A percentile compares a stretch with the other conserved stretches of the same genome.
Evolutionary conservation across 805 yeast genomes (phyloP).

Genomic region (Debaryomyces hansenii): DNA sequence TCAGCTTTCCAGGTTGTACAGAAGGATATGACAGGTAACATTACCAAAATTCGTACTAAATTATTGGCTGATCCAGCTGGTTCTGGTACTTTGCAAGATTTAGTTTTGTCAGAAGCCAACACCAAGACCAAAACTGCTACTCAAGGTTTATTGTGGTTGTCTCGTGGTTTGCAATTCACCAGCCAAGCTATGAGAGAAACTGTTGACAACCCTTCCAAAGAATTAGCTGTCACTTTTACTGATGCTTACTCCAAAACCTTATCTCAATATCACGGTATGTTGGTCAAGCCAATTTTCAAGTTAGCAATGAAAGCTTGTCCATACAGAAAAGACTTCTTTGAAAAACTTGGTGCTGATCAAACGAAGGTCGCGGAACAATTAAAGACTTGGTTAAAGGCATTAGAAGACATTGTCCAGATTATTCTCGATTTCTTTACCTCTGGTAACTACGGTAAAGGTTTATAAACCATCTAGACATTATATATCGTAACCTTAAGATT

Average conservation of each 20-base stretch:
- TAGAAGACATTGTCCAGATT: slow-evolving; percentile 70
- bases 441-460: slow-evolving; percentile 88
- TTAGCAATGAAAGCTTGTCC: slow-evolving; percentile 96
- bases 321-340: slow-evolving; percentile 81
- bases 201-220: slow-evolving; percentile 59
- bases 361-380: slow-evolving; percentile 66
- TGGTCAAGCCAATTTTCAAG: slow-evolving; percentile 83
- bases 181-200: slow-evolving; percentile 85
- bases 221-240: slow-evolving; percentile 75
- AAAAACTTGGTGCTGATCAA: slow-evolving; percentile 76
- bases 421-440: slow-evolving; percentile 73
- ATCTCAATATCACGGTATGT: slow-evolving; percentile 76
- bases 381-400: slow-evolving; percentile 70
- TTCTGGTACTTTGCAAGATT: slow-evolving; percentile 71
- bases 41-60: slow-evolving; percentile 68
- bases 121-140: slow-evolving; percentile 77
- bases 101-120: slow-evolving; percentile 70
- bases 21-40: slow-evolving; percentile 85
- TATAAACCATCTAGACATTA: slow-evolving; percentile 36
- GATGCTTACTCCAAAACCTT: slow-evolving; percentile 82
- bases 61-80: slow-evolving; percentile 63
- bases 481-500: background rate
- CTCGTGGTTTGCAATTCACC: slow-evolving; percentile 86
- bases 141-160: slow-evolving; percentile 86
- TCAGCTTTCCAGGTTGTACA: slow-evolving; percentile 84